A percentile compares a stretch with the other conserved stretches of the same genome.
These are phyloP conservation scores for Cercospora sp. DNA, from an alignment of 2,329 filamentous ascomycete species.

Conservation along the genomic window DNA sequence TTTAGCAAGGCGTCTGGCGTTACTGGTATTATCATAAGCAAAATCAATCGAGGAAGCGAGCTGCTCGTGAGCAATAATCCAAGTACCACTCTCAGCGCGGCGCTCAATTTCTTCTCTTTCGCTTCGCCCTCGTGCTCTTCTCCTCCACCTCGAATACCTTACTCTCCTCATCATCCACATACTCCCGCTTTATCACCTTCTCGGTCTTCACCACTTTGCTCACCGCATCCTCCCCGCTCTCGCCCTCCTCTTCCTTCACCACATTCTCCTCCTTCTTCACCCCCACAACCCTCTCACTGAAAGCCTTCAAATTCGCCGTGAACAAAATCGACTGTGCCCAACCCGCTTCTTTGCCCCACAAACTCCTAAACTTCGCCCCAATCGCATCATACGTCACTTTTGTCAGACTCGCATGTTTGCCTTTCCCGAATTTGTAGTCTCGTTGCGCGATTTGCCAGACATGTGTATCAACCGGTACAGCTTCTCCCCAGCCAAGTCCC, in stretches of 20 bases:
- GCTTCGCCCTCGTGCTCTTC: slow-evolving; percentile 42
- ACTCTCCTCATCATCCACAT: slow-evolving; percentile 43
- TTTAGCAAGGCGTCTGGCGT: slow-evolving; percentile 21
- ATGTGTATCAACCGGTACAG: slow-evolving; percentile 95
- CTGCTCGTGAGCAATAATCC: neutral
- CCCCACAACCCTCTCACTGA: slow-evolving; percentile 65
- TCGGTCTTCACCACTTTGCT: slow-evolving; percentile 36
- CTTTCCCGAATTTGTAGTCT: slow-evolving; percentile 88
- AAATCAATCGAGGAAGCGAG: neutral
- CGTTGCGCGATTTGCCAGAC: slow-evolving; percentile 98
- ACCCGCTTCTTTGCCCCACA: slow-evolving; percentile 92
- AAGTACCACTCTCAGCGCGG: neutral
- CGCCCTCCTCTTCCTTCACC: slow-evolving; percentile 36
- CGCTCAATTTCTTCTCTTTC: slow-evolving; percentile 35
- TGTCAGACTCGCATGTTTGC: slow-evolving; percentile 80
- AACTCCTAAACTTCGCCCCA: slow-evolving; percentile 79
- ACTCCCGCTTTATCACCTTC: slow-evolving; percentile 43
- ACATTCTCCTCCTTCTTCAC: slow-evolving; percentile 49
- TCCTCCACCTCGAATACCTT: slow-evolving; percentile 44
- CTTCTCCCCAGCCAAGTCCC: slow-evolving; percentile 93
- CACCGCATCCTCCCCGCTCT: slow-evolving; percentile 30
- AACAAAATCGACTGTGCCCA: slow-evolving; percentile 98
- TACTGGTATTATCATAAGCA: neutral
- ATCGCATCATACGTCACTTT: slow-evolving; percentile 87
- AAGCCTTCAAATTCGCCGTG: slow-evolving; percentile 84